Base-by-base conservation (phyloP, 495 filamentous ascomycete genomes). In the Penicillium nucicola region DNA sequence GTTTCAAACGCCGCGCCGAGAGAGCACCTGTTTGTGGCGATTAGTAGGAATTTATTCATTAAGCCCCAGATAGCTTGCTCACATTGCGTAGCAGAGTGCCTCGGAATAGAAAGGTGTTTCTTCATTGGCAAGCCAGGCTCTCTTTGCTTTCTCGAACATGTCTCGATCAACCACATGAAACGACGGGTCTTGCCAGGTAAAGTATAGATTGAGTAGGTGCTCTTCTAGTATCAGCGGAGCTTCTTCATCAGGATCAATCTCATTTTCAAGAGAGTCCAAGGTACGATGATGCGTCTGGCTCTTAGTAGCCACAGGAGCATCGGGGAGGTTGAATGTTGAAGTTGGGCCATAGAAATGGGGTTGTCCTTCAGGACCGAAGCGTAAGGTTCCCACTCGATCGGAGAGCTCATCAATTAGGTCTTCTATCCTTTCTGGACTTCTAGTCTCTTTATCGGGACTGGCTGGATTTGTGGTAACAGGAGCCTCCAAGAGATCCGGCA, bases 101-200 rank as follows among this genome's bases (percentile, higher is more conserved):
- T 64, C 59, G 9, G 69, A 72, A 48, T 69, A 75, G 41, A 57
- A 71, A 1, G 61, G 44, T 1, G 58, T 64, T 14, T 57, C 54
- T 18, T 64, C 54, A 28, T 45, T 50, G 13, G 48, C 39, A 2
- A 48, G 17, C 34, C 45, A 51, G 28, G 51, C 40, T 14, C 37
- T 28, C 39, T 53, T 53, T 22, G 45, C 58, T 15, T 47, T 42
- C 10, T 61, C 42, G 35, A 64, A 66, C 15, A 65, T 58, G 8
- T 54, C 30, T 28, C 52, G 40, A 39, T 71, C 59, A 6, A 72
- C 60, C 3, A 63, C 60, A 44, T 67, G 62, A 18, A 67, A 51
- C 8, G 44, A 48, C 3, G 71, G 68, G 45, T 72, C 57, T 37
- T 74, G 56, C 71, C 71, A 74, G 4, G 53, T 41, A 38, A 74